phyloP scores from a whole-genome alignment of 345 rosid genomes.

The Excoecaria cochinchinensis region DNA sequence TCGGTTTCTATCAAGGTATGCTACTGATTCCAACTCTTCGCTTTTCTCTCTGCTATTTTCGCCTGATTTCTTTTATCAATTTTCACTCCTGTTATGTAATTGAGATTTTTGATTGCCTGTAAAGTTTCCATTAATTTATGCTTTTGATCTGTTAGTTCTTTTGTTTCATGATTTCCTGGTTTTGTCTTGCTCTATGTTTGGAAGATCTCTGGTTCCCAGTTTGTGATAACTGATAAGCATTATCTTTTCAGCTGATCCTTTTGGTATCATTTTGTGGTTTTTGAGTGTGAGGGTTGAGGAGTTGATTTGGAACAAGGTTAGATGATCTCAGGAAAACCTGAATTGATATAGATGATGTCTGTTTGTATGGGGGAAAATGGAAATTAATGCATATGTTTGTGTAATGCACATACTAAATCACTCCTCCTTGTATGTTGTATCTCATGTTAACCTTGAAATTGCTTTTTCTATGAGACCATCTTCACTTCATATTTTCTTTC shows the following conservation, averaged over 20 bases:
- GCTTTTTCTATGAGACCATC: not conserved
- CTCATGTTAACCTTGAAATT: not conserved
- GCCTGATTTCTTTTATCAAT: not conserved
- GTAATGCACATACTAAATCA: not conserved
- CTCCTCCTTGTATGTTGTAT: not conserved
- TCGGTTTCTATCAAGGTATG: not conserved
- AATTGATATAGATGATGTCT: not conserved
- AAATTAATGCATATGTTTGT: not conserved
- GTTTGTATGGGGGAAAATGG: not conserved
- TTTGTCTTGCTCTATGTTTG: not conserved
- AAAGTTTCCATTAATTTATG: constrained; percentile 1
- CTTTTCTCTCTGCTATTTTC: not conserved
- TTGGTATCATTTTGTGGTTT: not conserved
- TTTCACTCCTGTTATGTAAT: not conserved
- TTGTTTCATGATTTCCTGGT: not conserved
- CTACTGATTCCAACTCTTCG: not conserved
- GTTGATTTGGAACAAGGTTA: not conserved
- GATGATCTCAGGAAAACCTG: not conserved
- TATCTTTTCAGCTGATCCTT: not conserved
- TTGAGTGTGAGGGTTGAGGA: not conserved
- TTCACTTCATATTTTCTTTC: not conserved
- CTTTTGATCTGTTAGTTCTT: constrained; percentile 4
- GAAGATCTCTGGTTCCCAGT: not conserved
- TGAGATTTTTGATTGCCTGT: constrained; percentile 1
- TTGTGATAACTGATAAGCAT: not conserved